Evolutionary conservation across 768 basidiomycete genomes (phyloP), one percentile per base, ranked within the genome.

Genomic region (Cubamyces sp.): DNA sequence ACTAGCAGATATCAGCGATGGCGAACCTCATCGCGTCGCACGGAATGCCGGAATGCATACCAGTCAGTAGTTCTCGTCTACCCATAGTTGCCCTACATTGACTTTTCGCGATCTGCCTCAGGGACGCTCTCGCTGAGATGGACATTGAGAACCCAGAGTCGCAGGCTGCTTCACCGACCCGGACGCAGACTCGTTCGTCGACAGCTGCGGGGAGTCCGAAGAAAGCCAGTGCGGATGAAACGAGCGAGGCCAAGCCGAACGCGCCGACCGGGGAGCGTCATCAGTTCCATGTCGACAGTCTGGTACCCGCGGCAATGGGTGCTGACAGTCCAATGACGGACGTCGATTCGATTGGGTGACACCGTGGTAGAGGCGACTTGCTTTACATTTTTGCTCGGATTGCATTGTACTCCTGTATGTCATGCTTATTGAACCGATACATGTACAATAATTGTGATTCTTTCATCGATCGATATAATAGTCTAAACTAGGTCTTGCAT

Each of bases 31-130:
- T 75, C 74, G 37, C 76, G 82, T 19, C 79, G 83, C 50, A 77
- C 80, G 15, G 80, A 81, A n/a, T 87, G 87, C 67, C 80, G 84
- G 23, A 79, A 81, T 42, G 87, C 88, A 2, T 92, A 80, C 68
- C 74, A 78, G 89, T 88, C 66, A 51, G 86, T 39, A 19, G 23
- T 37, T 21, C 18, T 26, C 14, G 3, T n/a, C 1, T 19, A 4
- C 59, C 37, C 11, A 30, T 25, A 3, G 0, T 5, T 1, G 19
- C 7, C 11, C 52, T 50, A 21, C 50, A 11, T 12, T 26, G 18
- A 25, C 15, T 18, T n/a, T 5, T 16, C 18, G 12, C 12, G 7
- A 15, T 15, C 25, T 14, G 34, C 34, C 6, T 34, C 37, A 64
- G 63, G 57, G 63, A 59, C 19, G 63, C 63, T 1, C 58, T 64